Evolutionary conservation across 331 rosid genomes (phyloP), one percentile per base, ranked within the genome.

Genomic region (Phaseolus coccineus): DNA sequence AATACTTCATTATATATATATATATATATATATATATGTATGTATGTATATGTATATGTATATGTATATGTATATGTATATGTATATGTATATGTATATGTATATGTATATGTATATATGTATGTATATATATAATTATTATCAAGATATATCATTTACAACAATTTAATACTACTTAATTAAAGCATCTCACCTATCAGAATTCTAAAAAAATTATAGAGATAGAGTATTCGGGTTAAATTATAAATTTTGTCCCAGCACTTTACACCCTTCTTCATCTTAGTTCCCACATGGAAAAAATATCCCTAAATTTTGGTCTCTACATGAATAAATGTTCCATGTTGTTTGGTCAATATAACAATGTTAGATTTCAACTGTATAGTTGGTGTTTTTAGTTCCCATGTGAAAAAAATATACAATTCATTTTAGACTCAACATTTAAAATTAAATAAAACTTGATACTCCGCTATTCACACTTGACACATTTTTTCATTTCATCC

Each of bases 161-260:
- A 27, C 57, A 71, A 80, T 71, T 66, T 80, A 68, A 71, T 48
- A 81, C 44, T 70, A 50, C 71, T 58, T 72, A 40, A 44, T 52
- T 63, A 52, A 73, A 66, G 56, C 50, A 57, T 61, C 46, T 25
- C 47, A 48, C 48, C 37, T 15, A 13, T 61, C 58, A 51, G 10
- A 52, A 73, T 58, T 61, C 50, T 73, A 10, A 59, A 73, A 69
- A 81, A 75, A 63, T 7, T 37, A 16, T 69, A 63, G 56, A 50
- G 69, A 63, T 44, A 22, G 13, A 69, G 66, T 42, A 66, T 71
- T 56, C 24, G 19, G 71, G 16, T 65, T n/a, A 65, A 39, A 65
- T 19, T 65, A 65, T 35, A 8, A 65, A 65, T 35, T 33, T 15
- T 3, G 44, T 64, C 22, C 11, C 42, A 1, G 33, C 9, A 58